Base-by-base conservation (phyloP, 148 eudicot species). In the Persicaria tinctoria region DNA sequence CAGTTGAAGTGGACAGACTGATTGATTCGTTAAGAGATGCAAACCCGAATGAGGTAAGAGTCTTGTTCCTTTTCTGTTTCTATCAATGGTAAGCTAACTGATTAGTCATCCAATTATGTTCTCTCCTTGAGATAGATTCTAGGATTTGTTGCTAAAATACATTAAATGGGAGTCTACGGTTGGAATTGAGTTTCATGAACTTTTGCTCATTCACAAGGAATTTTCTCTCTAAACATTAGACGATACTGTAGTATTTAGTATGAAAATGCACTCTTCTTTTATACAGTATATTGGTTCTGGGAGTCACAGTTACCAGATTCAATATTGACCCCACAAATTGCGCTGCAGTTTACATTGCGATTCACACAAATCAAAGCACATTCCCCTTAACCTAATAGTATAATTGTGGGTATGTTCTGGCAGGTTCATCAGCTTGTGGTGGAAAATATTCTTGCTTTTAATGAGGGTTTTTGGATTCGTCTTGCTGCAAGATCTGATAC, bases 391-490 rank as follows among this genome's bases (percentile, higher is more conserved):
- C 46, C 12, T 32, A 32, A 14, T 27, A 63, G 41, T 63, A 23
- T 60, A 60, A 20, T 32, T 63, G 68, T 66, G 48, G 46, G 17
- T 41, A 41, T 41, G 70, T 70, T 68, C 13, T 56, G 54, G 73
- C 85, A 95, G 98, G 87, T 95, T 81, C 91, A 87, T 70, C 85
- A 85, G 82, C 91, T 92, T 74, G 99, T 92, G 77, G 91, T 84
- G 70, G 99, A 95, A 80, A 96, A 92, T 75, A 82, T 96, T 70
- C 97, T 92, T 79, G 92, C 96, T 78, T 92, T 92, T 83, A 92
- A 92, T 75, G 99, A 96, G 85, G 86, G 89, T 77, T 96, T 96
- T 84, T 92, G 97, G 99, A 87, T 96, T 72, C 89, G 97, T 57
- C 91, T 96, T 79, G 99, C 99, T 73, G 89, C 99, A 78, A 85